Conservation (phyloP, 495 filamentous ascomycete species). For the Chlorociboria aeruginascens region DNA sequence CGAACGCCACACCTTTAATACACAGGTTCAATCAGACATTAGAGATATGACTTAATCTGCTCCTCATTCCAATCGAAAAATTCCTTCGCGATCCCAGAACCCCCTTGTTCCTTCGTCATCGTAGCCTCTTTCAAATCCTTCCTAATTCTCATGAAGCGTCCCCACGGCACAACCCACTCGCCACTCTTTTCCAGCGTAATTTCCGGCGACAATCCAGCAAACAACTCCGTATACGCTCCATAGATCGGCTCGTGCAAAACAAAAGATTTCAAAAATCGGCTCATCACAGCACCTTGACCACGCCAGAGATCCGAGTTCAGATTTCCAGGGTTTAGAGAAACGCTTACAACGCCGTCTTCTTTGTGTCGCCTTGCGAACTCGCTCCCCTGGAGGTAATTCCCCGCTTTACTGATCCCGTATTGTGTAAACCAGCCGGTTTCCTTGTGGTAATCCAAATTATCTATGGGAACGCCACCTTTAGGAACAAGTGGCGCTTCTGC, state of each 20-base stretch:
- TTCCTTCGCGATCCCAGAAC: constrained; percentile 25
- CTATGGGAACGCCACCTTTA: constrained; percentile 20
- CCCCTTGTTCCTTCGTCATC: constrained; percentile 25
- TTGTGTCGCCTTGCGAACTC: constrained; percentile 23
- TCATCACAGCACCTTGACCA: constrained; percentile 12
- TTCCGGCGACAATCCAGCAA: constrained; percentile 29
- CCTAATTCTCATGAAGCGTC: constrained; percentile 21
- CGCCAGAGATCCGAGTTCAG: constrained; percentile 29
- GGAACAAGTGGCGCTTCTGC: constrained; percentile 13
- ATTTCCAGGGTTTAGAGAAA: constrained; percentile 29
- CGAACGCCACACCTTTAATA: too few relatives aligned
- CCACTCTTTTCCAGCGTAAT: constrained; percentile 22
- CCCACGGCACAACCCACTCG: constrained; percentile 24
- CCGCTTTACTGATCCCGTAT: constrained; percentile 30
- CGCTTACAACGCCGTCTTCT: constrained; percentile 21
- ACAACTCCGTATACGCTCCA: constrained; percentile 35
- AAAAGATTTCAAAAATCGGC: not conserved
- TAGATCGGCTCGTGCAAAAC: constrained; percentile 23
- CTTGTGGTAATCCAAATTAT: constrained; percentile 18
- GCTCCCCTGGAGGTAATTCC: constrained; percentile 19
- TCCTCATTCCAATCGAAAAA: constrained; percentile 30
- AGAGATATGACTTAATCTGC: too few relatives aligned
- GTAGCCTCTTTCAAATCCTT: constrained; percentile 23
- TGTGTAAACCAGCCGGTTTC: constrained; percentile 4
- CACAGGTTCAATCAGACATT: too few relatives aligned